phyloP scores from a whole-genome alignment of 139 green algal genomes.

The Tetradesmus lagerheimii region DNA sequence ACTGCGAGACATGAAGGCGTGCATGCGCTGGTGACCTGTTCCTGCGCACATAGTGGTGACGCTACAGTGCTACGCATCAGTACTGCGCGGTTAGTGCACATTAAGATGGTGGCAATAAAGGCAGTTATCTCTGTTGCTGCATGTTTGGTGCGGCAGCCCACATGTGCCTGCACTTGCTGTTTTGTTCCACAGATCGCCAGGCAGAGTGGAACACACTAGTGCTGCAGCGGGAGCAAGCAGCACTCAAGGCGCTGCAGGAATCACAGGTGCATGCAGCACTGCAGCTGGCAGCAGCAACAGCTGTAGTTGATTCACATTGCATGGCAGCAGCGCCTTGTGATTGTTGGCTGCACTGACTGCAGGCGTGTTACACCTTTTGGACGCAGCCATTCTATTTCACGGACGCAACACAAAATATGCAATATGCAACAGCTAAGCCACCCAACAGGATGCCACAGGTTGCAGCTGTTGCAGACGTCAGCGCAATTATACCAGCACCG shows the following conservation, averaged over 20 bases:
- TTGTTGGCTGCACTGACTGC: background rate
- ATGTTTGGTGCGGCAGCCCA: background rate
- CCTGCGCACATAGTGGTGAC: no score
- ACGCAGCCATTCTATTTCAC: background rate
- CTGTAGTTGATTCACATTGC: background rate
- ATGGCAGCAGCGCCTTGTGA: background rate
- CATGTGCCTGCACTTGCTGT: background rate
- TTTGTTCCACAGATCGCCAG: background rate
- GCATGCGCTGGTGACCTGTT: no score
- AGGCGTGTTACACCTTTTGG: background rate
- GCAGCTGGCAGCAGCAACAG: background rate
- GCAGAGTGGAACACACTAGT: conserved; percentile 16
- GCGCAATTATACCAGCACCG: background rate
- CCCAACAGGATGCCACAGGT: no score
- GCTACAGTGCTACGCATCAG: background rate
- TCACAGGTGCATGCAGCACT: background rate
- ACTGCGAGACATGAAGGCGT: background rate
- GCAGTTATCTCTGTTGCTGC: background rate
- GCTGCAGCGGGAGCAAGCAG: conserved; percentile 41
- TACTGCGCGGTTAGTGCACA: no score
- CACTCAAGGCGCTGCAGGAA: background rate
- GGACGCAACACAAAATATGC: no score
- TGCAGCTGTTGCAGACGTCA: no score
- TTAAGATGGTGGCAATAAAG: no score
- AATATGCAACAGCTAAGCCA: background rate